Base-by-base conservation (phyloP, 1,284 basidiomycete genomes). In the Apiotrichum montevideense region DNA sequence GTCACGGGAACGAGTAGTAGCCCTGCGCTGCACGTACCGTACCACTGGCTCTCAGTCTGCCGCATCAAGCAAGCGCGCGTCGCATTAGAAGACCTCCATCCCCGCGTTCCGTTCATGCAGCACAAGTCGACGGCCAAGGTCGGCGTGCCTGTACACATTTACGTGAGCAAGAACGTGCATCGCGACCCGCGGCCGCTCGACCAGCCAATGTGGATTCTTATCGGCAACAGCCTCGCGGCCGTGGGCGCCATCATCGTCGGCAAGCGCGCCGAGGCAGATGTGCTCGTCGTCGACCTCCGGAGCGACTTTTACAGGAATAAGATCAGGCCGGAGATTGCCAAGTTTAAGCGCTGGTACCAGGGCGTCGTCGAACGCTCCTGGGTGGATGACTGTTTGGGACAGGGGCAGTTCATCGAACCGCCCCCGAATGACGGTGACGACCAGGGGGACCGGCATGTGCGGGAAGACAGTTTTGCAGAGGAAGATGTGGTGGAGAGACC, bases 21-120 rank as follows among this genome's bases (percentile, higher is more conserved):
- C 32, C n/a, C 40, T 8, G 33, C 32, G 4, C 21, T n/a, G 21
- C 55, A 35, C 5, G 37, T 50, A 8, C 63, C 69, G 8, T 73
- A 75, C 51, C 69, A 72, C 59, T 75, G 68, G 66, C 61, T 75
- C 15, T 39, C 63, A 6, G 46, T 45, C 21, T 67, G 69, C 51
- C 51, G 42, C 6, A 43, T 43, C 41, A 10, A 14, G 35, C 6
- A 32, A 6, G 3, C 6, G 15, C 35, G 35, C 3, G 34, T 48
- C 6, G 46, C 8, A 13, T 3, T 8, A 7, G 44, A 51, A 40
- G 56, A 65, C 13, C 50, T 70, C 21, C 14, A 51, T 1, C 35
- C 55, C 2, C 35, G 58, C 2, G n/a, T 7, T 7, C 50, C 50
- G n/a, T 51, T 43, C 50, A 43, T 51, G 50, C 50, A 51, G 33